Conservation (phyloP, 169 alveolate genomes). For the Fabrea salina region DNA sequence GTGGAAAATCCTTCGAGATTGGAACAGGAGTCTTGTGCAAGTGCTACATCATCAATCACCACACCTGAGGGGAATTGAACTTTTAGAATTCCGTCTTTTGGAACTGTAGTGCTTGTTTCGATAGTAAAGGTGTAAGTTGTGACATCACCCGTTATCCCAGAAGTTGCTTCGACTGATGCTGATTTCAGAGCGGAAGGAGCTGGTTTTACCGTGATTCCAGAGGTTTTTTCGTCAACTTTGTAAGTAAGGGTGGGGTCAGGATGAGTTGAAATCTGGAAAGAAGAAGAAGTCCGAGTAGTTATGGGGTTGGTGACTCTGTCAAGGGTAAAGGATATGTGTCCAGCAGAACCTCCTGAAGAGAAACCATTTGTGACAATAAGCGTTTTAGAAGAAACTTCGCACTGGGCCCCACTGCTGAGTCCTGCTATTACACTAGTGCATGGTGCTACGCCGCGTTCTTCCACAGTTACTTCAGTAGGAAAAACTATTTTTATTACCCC, state of each 20-base stretch:
- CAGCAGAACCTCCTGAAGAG: conserved; percentile 22
- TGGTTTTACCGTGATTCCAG: conserved; percentile 25
- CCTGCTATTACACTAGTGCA: conserved; percentile 5
- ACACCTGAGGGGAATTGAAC: conserved; percentile 9
- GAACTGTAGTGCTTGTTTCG: not conserved
- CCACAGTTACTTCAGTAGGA: not conserved
- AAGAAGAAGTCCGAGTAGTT: not conserved
- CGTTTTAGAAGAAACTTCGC: not conserved
- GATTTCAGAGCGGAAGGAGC: not conserved
- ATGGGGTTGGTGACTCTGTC: not conserved
- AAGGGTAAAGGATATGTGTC: not conserved
- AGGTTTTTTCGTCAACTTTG: not conserved
- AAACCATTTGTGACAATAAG: conserved; percentile 4
- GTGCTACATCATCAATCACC: not conserved
- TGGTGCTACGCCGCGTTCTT: not conserved
- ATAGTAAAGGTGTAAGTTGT: conserved; percentile 2
- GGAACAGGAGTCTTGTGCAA: conserved; percentile 1
- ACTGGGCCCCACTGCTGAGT: not conserved
- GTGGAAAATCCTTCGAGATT: not conserved
- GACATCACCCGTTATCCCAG: conserved; percentile 2
- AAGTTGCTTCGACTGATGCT: conserved; percentile 18
- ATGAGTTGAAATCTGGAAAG: not conserved
- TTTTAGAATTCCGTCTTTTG: not conserved
- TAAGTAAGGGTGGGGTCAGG: conserved; percentile 3
- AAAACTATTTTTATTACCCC: not conserved